These are phyloP conservation scores for Byssoonygena ceratinophila DNA, from an alignment of 2,329 filamentous ascomycete genomes.

Conservation along the genomic window DNA sequence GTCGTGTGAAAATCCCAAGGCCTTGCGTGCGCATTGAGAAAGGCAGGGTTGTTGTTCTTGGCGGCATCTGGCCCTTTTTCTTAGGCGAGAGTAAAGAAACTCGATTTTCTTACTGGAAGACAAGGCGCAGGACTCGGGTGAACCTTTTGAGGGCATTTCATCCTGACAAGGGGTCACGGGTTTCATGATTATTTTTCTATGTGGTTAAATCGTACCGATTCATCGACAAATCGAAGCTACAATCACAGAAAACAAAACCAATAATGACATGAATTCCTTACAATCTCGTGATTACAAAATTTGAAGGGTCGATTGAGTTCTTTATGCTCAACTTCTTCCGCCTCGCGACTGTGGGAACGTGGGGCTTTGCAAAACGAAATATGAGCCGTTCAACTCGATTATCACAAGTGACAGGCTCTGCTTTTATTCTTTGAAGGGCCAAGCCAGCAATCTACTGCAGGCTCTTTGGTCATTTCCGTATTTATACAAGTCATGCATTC, in stretches of 20 bases:
- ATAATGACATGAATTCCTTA: constrained; percentile 11
- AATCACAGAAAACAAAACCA: constrained; percentile 9
- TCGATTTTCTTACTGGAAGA: background rate
- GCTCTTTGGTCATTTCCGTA: background rate
- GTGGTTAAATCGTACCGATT: constrained; percentile 4
- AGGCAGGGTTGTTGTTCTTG: background rate
- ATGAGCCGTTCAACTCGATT: too few species aligned
- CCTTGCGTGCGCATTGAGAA: background rate
- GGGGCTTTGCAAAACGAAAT: background rate
- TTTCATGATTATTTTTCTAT: background rate
- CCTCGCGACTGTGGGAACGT: background rate
- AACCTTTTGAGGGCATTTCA: background rate
- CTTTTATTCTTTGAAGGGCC: too few species aligned
- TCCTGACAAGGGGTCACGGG: constrained; percentile 4
- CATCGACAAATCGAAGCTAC: constrained; percentile 5
- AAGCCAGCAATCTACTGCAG: background rate
- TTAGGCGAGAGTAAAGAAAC: background rate
- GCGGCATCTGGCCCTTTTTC: background rate
- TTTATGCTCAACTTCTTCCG: background rate
- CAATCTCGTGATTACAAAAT: background rate
- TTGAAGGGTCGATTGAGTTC: background rate
- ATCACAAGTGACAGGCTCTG: too few species aligned
- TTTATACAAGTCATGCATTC: background rate
- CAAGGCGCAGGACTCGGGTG: constrained; percentile 7
- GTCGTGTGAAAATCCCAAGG: background rate